phyloP scores from a whole-genome alignment of 2,329 filamentous ascomycete genomes.

The Chaetoscypha palmicola region DNA sequence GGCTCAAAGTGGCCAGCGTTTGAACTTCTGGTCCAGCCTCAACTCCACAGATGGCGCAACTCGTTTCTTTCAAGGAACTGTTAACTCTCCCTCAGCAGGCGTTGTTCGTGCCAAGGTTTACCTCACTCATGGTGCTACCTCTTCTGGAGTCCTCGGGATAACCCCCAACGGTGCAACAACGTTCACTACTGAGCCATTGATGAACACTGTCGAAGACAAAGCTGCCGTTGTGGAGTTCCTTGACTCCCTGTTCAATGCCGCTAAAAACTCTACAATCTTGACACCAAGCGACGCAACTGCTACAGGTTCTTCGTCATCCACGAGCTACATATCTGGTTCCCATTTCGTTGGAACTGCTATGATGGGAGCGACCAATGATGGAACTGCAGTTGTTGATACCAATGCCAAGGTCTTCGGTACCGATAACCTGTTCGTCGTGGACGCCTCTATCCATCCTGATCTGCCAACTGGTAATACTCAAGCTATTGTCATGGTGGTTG shows the following conservation, averaged over 20 bases:
- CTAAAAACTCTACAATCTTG: conserved; percentile 47
- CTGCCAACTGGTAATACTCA: conserved; percentile 62
- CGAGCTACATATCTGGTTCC: conserved; percentile 20
- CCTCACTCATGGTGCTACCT: conserved; percentile 43
- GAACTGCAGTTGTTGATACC: conserved; percentile 52
- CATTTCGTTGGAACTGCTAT: conserved; percentile 53
- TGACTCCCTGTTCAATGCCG: conserved; percentile 43
- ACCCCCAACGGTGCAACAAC: conserved; percentile 36
- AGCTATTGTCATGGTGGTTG: conserved; percentile 56
- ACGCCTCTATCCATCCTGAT: conserved; percentile 61
- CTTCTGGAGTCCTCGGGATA: conserved; percentile 38
- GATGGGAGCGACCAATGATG: conserved; percentile 50
- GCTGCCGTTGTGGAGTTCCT: conserved; percentile 45
- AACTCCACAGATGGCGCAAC: conserved; percentile 35
- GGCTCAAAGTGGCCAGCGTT: conserved; percentile 37
- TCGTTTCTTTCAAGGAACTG: conserved; percentile 40
- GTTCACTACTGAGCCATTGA: conserved; percentile 27
- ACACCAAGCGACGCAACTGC: conserved; percentile 17
- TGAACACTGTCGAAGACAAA: conserved; percentile 52
- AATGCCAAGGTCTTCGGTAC: conserved; percentile 59
- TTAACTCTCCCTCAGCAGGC: conserved; percentile 36
- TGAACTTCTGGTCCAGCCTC: conserved; percentile 42
- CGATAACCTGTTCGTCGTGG: conserved; percentile 60
- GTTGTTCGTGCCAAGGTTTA: conserved; percentile 42
- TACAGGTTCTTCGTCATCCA: conserved; percentile 7